Evolutionary conservation across 192 early-diverging fungal species (phyloP), one percentile per base, ranked within the genome.

Genomic region (Helicostylum pulchrum): DNA sequence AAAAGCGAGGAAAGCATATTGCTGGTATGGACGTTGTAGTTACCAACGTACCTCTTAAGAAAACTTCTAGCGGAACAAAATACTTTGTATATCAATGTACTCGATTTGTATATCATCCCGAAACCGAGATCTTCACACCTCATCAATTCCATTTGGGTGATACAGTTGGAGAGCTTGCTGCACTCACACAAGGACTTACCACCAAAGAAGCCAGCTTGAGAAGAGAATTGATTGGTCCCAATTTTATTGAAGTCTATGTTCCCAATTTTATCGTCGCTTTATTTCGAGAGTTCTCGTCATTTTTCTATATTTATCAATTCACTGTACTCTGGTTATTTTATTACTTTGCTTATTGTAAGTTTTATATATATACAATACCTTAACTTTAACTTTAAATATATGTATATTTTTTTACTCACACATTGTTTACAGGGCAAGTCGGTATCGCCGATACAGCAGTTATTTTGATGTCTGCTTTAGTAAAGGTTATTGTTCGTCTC

Each of bases 81-180:
- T 92, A 82, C 68, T 87, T 92, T 64, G 75, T 80, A 9, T 87
- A 81, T 65, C 85, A 92, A 66, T 92, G 86, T 71, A 83, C 87
- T n/a, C 83, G 90, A 31, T 92, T 83, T 72, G 82, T 92, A 4
- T 89, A 80, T 70, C 77, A 87, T 67, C 72, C 77, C 0, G 75
- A 87, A 64, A 68, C 75, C 0, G 61, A 71, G 31, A 62, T 66
- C 19, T 92, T 88, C 71, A 75, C 76, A 52, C 87, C 85, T n/a
- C 83, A 76, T 69, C 62, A 68, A 30, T 85, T 84, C 56, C 56
- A 78, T 17, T 69, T 90, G 23, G 88, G 87, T 36, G 64, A 62
- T 31, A 83, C 74, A 32, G 74, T 82, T 66, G 50, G 66, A 47
- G 72, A 72, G 44, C 51, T 79, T 19, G 52, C 72, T 6, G 43